Evolutionary conservation across 306 rosid genomes (phyloP).

Genomic region (Ormosia semicastrata): DNA sequence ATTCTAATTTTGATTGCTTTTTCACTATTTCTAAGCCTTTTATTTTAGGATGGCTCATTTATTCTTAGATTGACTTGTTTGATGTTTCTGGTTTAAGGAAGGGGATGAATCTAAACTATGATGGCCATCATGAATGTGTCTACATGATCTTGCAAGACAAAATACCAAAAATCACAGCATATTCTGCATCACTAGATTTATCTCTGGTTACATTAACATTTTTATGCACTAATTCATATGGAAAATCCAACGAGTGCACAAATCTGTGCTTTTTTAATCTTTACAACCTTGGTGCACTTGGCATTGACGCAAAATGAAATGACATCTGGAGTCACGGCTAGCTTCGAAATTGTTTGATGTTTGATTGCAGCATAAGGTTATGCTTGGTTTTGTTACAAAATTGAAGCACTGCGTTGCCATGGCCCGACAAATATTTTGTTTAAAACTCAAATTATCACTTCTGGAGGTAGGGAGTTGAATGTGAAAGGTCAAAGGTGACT

Average conservation of each 20-base stretch:
- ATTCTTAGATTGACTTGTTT: background rate
- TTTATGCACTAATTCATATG: background rate
- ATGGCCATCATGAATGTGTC: background rate
- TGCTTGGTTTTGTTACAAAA: too few relatives aligned
- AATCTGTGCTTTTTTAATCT: background rate
- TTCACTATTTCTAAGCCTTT: background rate
- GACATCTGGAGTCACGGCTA: too few relatives aligned
- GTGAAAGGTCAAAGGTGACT: too few relatives aligned
- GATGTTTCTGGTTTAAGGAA: background rate
- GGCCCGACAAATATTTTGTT: too few relatives aligned
- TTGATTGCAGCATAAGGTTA: too few relatives aligned
- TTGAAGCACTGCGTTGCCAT: too few relatives aligned
- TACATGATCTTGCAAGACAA: background rate
- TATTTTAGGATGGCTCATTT: background rate
- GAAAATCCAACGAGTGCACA: background rate
- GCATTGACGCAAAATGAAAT: too few relatives aligned
- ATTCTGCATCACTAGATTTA: background rate
- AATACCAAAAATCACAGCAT: background rate
- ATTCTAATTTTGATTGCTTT: constrained; percentile 4
- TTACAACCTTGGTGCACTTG: background rate
- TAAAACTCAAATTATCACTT: too few relatives aligned
- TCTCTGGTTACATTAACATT: background rate
- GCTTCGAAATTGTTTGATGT: too few relatives aligned
- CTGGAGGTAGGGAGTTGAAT: too few relatives aligned
- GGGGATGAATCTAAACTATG: background rate